Base-by-base conservation (phyloP, 2,329 filamentous ascomycete species). In the Lachnellula subtilissima region DNA sequence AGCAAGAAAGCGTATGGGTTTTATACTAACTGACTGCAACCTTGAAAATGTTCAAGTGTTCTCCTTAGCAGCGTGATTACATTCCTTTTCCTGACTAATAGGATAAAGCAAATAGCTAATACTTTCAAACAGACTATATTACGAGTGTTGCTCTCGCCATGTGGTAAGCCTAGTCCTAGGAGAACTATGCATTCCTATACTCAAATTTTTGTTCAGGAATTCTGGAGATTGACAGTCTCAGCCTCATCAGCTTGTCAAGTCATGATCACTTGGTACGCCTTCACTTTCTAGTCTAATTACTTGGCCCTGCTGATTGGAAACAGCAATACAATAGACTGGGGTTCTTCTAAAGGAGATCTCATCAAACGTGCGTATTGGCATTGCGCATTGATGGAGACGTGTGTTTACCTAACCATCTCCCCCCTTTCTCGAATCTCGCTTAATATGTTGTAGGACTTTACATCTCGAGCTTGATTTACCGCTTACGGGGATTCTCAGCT, bases 31-130 rank as follows among this genome's bases (percentile, higher is more conserved):
- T 1, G 76, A 81, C 23, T 81, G 76, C 63, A 81, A 75, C 50
- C 67, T 86, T 25, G 81, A 84, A 61, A 83, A 80, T 57, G 75
- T 85, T 7, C 83, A 86, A 63, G 77, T 83, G 47, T 77, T 79
- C 62, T 73, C 82, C 6, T 70, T 86, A 28, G 75, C 80, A 55
- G 80, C 80, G 78, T 81, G 68, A 66, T 75, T 70, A 23, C 9
- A 11, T 37, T 15, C 28, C 35, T 15, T 48, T 40, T 54, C 28
- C 14, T 35, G 45, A 25, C 12, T 35, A 42, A 25, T 4, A 19
- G 4, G 11, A 19, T 12, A 5, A 14, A 15, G 12, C 11, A 45
- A 14, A 45, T 23, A 22, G 39, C 42, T 45, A 11, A 45, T 23
- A 23, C 11, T 9, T 25, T 12, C 5, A 52, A 42, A 28, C 57